Conservation (phyloP, 352 stramenopile genomes). For the Phytophthora aleatoria region DNA sequence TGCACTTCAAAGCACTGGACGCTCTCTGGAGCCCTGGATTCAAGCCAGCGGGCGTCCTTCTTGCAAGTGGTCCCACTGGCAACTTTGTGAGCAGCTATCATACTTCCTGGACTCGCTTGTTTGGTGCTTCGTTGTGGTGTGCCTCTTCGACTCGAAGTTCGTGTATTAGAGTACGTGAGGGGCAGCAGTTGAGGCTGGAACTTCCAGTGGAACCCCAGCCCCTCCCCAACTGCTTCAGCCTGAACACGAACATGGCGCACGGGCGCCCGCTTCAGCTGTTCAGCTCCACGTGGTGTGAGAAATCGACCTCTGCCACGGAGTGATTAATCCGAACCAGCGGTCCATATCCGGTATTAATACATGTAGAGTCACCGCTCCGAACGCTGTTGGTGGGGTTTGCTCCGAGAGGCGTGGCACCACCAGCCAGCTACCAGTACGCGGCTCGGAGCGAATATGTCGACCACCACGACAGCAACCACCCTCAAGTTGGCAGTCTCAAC, state of each 20-base stretch:
- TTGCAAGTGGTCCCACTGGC: not conserved
- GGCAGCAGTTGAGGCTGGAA: no score
- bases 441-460: constrained; percentile 13
- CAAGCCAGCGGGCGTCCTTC: constrained; percentile 2
- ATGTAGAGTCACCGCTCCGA: not conserved
- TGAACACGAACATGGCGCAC: constrained; percentile 5
- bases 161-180: no score
- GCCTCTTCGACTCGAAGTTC: not conserved
- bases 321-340: constrained; percentile 19
- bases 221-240: constrained; percentile 3
- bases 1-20: constrained; percentile 8
- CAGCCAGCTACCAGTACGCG: not conserved
- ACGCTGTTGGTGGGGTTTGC: not conserved
- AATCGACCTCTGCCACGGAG: constrained; percentile 24
- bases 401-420: not conserved
- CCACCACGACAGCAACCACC: constrained; percentile 10
- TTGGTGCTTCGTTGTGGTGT: constrained; percentile 5
- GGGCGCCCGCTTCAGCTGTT: constrained; percentile 29
- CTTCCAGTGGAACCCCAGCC: no score
- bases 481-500: constrained; percentile 7
- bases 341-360: constrained; percentile 7
- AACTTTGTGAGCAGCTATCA: not conserved
- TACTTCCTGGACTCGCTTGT: not conserved
- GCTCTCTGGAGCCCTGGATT: constrained; percentile 22
- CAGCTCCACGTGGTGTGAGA: constrained; percentile 22